These are phyloP conservation scores for Oldenlandia corymbosa DNA, from an alignment of 257 asterid genomes.

Conservation along the genomic window DNA sequence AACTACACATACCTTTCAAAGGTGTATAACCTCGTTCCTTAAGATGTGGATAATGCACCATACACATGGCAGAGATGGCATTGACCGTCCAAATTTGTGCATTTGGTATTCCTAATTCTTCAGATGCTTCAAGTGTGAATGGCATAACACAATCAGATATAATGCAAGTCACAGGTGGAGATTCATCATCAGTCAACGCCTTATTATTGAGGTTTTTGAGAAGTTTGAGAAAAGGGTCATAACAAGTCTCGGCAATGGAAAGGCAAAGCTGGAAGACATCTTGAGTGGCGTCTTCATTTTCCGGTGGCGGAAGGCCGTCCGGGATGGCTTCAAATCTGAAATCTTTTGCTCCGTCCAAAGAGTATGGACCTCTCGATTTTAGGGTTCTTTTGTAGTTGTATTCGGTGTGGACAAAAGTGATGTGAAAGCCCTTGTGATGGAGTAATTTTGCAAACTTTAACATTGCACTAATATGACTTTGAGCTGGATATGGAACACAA, in stretches of 20 bases:
- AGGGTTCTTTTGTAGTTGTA: slow-evolving; percentile 14
- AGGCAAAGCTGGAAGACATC: neutral
- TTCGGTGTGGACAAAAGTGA: slow-evolving; percentile 21
- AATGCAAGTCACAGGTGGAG: slow-evolving; percentile 5
- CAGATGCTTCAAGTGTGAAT: slow-evolving; percentile 7
- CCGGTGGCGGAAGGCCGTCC: slow-evolving; percentile 6
- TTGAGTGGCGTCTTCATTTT: neutral
- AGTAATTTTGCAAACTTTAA: slow-evolving; percentile 15
- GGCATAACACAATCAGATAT: slow-evolving; percentile 10
- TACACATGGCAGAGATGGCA: neutral
- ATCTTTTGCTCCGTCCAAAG: neutral
- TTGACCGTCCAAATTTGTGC: neutral
- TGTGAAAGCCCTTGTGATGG: slow-evolving; percentile 14
- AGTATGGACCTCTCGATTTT: neutral
- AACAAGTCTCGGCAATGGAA: neutral
- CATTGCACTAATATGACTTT: slow-evolving; percentile 18
- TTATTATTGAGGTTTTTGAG: slow-evolving; percentile 1
- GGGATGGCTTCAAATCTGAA: slow-evolving; percentile 12
- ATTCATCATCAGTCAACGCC: neutral
- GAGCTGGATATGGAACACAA: slow-evolving; percentile 19
- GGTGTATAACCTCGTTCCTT: slow-evolving; percentile 11
- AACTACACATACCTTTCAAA: too few relatives aligned
- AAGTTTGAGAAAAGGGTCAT: slow-evolving; percentile 2
- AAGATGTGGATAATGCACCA: slow-evolving; percentile 10
- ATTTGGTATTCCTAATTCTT: slow-evolving; percentile 10